Evolutionary conservation across 768 basidiomycete species (phyloP).

Genomic region (Boletus rex-veris): DNA sequence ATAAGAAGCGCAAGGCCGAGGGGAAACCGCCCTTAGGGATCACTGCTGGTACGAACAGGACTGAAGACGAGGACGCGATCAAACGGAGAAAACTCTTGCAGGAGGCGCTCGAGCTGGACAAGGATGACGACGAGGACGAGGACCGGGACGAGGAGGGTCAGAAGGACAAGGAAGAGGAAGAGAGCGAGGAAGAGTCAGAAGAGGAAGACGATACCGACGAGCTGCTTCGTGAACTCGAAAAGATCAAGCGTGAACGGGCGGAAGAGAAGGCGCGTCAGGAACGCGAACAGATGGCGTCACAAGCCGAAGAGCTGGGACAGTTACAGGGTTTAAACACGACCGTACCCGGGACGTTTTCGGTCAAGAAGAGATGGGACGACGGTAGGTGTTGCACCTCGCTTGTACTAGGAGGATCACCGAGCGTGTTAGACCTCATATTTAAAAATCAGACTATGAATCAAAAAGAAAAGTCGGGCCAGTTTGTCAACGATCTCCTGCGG

Average conservation of each 20-base stretch:
- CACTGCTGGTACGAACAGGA: conserved; percentile 24
- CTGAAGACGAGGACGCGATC: conserved; percentile 61
- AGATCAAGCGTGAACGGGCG: conserved; percentile 94
- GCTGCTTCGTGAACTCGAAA: conserved; percentile 93
- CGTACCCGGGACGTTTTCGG: conserved; percentile 79
- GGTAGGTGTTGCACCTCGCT: conserved; percentile 44
- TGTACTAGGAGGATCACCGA: not conserved
- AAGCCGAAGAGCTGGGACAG: conserved; percentile 71
- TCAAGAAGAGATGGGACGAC: conserved; percentile 94
- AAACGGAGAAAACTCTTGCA: conserved; percentile 88
- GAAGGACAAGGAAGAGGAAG: conserved; percentile 34
- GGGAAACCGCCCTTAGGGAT: conserved; percentile 48
- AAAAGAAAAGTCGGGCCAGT: conserved; percentile 66
- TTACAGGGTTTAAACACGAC: conserved; percentile 70
- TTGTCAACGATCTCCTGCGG: conserved; percentile 92
- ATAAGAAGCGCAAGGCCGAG: conserved; percentile 91
- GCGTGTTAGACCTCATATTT: conserved; percentile 81
- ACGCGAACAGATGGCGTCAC: conserved; percentile 61
- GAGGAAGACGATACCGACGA: conserved; percentile 78
- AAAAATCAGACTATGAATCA: conserved; percentile 90
- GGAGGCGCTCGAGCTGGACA: conserved; percentile 83
- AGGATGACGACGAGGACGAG: conserved; percentile 77
- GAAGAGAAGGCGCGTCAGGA: conserved; percentile 88
- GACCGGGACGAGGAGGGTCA: conserved; percentile 36
- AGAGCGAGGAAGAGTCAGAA: conserved; percentile 55